A percentile compares a stretch with the other conserved stretches of the same genome.
Conservation (phyloP, 2,329 filamentous ascomycete genomes). For the Berkeleyomyces basicola region DNA sequence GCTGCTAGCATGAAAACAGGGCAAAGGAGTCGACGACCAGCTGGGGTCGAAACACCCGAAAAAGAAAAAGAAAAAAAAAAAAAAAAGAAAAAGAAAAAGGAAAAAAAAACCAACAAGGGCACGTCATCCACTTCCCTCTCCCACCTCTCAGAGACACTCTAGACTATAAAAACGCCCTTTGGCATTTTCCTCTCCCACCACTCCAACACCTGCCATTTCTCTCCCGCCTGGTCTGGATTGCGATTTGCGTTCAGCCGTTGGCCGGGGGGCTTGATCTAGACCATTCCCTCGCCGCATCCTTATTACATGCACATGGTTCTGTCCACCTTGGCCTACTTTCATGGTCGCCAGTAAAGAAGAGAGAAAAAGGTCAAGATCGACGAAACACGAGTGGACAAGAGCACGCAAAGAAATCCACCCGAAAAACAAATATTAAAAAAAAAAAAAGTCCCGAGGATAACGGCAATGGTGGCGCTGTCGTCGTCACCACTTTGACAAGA, state of each 20-base stretch:
- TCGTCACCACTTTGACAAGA: too few species aligned
- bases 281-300: background rate
- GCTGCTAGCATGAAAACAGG: background rate
- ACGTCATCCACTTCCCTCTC: background rate
- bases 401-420: too few species aligned
- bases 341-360: too few species aligned
- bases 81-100: background rate
- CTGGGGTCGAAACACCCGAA: background rate
- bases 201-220: background rate
- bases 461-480: too few species aligned
- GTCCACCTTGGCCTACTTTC: too few species aligned
- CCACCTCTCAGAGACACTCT: too few species aligned
- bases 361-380: too few species aligned
- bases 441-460: too few species aligned
- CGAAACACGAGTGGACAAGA: too few species aligned
- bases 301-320: background rate
- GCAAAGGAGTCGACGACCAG: background rate
- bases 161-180: too few species aligned
- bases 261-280: background rate
- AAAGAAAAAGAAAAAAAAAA: background rate
- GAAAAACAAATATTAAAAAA: too few species aligned
- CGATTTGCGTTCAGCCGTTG: background rate
- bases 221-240: background rate
- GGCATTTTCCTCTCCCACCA: too few species aligned
- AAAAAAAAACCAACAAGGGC: background rate